phyloP scores from a whole-genome alignment of 208 protist genomes.

The Trichomonas gallinae region DNA sequence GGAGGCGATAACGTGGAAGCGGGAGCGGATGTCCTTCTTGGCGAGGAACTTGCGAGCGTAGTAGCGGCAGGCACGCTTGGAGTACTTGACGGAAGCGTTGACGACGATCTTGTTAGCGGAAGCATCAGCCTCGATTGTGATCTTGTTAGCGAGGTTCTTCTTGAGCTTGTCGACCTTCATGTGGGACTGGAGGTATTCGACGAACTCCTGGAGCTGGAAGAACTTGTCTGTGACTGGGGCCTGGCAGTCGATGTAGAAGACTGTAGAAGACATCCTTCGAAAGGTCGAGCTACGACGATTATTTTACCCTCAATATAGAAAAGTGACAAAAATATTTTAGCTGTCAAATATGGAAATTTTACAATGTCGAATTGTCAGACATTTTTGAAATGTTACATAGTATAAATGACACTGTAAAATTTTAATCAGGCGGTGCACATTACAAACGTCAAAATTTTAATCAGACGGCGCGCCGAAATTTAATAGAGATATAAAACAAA shows the following conservation, averaged over 20 bases:
- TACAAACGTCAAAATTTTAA: too few species aligned
- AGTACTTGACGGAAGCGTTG: background rate
- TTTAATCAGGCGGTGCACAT: too few species aligned
- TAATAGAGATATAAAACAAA: too few species aligned
- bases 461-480: too few species aligned
- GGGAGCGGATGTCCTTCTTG: background rate
- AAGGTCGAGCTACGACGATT: background rate
- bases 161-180: background rate
- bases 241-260: background rate
- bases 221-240: background rate
- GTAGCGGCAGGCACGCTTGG: background rate
- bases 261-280: background rate
- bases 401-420: too few species aligned
- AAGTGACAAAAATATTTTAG: too few species aligned
- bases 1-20: background rate
- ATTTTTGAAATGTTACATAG: too few species aligned
- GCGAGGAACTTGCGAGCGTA: background rate
- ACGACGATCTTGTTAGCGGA: background rate
- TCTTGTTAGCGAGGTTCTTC: background rate
- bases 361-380: too few species aligned
- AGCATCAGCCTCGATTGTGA: background rate
- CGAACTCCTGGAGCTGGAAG: background rate
- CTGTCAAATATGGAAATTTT: too few species aligned
- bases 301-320: too few species aligned
- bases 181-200: background rate